Conservation (phyloP, 2,329 filamentous ascomycete genomes). For the Trichophyton schoenleinii region DNA sequence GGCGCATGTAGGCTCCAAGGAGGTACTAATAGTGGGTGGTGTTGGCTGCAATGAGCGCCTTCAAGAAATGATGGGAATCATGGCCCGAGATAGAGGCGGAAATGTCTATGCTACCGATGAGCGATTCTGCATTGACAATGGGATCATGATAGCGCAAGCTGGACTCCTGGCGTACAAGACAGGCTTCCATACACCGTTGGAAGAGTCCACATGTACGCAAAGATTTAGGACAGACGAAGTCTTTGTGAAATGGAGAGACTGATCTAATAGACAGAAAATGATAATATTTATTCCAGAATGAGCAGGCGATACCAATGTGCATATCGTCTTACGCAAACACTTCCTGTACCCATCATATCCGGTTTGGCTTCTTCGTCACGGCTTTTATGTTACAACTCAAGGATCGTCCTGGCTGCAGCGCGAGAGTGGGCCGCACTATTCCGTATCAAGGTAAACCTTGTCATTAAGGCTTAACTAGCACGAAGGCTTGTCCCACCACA, state of each 20-base stretch:
- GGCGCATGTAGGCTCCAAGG: constrained; percentile 83
- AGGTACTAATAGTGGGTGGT: constrained; percentile 93
- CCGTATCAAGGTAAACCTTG: not conserved
- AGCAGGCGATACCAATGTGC: too few relatives aligned
- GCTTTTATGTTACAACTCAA: not conserved
- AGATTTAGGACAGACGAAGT: constrained; percentile 74
- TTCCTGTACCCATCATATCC: too few relatives aligned
- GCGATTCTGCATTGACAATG: constrained; percentile 96
- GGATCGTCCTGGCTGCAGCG: not conserved
- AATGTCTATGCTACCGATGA: constrained; percentile 93
- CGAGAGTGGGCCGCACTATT: not conserved
- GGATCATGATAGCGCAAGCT: constrained; percentile 98
- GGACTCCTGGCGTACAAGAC: constrained; percentile 74
- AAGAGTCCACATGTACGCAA: constrained; percentile 75
- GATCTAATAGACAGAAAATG: constrained; percentile 7
- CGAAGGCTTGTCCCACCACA: not conserved
- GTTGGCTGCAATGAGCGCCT: constrained; percentile 90
- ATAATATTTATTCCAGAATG: not conserved
- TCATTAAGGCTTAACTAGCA: not conserved
- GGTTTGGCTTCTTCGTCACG: too few relatives aligned
- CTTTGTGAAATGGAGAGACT: constrained; percentile 64
- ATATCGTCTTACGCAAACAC: too few relatives aligned
- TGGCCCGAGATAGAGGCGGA: constrained; percentile 79
- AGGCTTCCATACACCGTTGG: constrained; percentile 62
- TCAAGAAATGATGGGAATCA: constrained; percentile 96